Base-by-base conservation (phyloP, 495 filamentous ascomycete genomes). In the Pyronema omphalodes region DNA sequence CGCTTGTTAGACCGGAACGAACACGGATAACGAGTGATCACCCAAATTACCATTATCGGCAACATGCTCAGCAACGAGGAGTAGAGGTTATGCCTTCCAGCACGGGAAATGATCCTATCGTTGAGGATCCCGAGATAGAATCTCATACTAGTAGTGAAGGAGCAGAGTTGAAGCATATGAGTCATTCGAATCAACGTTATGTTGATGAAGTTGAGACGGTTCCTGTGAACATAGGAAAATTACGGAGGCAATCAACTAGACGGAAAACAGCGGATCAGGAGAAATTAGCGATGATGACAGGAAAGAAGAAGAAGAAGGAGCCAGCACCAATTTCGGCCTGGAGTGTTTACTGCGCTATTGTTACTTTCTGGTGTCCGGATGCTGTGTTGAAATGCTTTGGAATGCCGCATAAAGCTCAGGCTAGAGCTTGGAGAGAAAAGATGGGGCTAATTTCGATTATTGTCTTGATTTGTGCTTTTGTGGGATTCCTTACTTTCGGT, bases 391-490 rank as follows among this genome's bases (percentile, higher is more conserved):
- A 71, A 51, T 94, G 88, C 66, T 86, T 86, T 61, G 88, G 88
- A 37, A 94, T 85, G 74, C 77, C 83, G n/a, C 70, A 82, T 45
- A 91, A 83, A 68, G 86, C 79, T 14, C 87, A 95, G 66, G 84
- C 88, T 57, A 77, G 86, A 58, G 93, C 93, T 14, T 99, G 93
- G 93, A 80, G 93, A 54, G 93, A 99, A 67, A 99, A 99, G 75
- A 94, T 99, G 74, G 93, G 93, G 6, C 71, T 99, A 53, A 83
- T 95, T 65, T 93, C 86, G 70, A 77, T 96, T 62, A 96, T 99
- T 63, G 60, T 93, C 15, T 67, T 86, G 53, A 87, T 96, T 63
- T 88, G 84, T 64, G 76, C 77, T 9, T 80, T 93, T 61, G 91
- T 99, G 53, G 93, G 93, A 59, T 99, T 88, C 69, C 71, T 99